A percentile compares a stretch with the other conserved stretches of the same genome.
Conservation (phyloP, 306 rosid genomes). For the Mucuna pruriens region DNA sequence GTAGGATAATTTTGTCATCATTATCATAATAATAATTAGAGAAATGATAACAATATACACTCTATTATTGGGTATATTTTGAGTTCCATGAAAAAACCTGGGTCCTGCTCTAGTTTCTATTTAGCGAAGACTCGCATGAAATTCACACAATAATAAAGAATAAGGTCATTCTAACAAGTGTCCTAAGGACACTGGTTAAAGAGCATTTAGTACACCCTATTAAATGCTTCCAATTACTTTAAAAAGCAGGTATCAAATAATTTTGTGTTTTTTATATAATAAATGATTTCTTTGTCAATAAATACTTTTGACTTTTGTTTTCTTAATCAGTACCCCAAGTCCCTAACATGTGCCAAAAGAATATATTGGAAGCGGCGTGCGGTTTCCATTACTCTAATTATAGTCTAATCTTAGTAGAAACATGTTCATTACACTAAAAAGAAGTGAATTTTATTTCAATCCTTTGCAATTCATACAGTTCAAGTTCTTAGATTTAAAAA, state of each 20-base stretch:
- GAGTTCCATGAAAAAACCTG: not conserved
- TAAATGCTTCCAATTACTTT: not conserved
- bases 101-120: not conserved
- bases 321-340: not conserved
- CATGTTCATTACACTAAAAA: not conserved
- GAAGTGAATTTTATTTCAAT: not conserved
- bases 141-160: not conserved
- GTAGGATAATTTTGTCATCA: constrained; percentile 7
- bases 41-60: not conserved
- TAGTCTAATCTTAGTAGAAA: not conserved
- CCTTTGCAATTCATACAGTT: not conserved
- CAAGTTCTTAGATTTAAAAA: not conserved
- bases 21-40: not conserved
- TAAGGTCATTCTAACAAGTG: not conserved
- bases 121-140: constrained; percentile 10
- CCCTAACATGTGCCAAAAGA: not conserved
- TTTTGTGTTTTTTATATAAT: not conserved
- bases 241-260: not conserved
- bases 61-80: not conserved
- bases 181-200: not conserved
- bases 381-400: not conserved
- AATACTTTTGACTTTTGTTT: not conserved
- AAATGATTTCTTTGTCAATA: not conserved
- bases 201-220: not conserved
- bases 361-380: not conserved